Conservation (phyloP, 2,329 filamentous ascomycete species). For the Pochonia chlamydosporia region DNA sequence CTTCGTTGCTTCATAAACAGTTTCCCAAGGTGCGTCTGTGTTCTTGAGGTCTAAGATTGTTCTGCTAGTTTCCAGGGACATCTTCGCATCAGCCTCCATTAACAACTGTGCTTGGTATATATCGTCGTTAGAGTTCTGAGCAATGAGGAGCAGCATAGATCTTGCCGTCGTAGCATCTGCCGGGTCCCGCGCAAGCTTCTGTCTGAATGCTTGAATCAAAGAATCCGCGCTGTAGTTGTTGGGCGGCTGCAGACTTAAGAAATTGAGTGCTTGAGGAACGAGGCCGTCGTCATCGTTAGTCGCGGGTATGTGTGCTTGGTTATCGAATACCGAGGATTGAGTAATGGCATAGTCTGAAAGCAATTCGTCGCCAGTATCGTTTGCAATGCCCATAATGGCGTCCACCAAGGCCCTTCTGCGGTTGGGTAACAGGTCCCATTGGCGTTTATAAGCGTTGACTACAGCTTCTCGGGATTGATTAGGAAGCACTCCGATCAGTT, state of each 20-base stretch:
- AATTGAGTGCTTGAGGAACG: slow-evolving; percentile 26
- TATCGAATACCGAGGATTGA: slow-evolving; percentile 34
- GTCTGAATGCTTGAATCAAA: slow-evolving; percentile 29
- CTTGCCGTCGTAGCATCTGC: slow-evolving; percentile 23
- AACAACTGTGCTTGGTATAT: slow-evolving; percentile 26
- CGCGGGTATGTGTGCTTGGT: slow-evolving; percentile 22
- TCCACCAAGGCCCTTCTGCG: slow-evolving; percentile 25
- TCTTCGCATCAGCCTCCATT: slow-evolving; percentile 28
- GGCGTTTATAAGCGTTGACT: slow-evolving; percentile 33
- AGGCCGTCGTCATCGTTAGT: slow-evolving; percentile 24
- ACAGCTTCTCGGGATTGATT: slow-evolving; percentile 27
- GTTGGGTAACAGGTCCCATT: slow-evolving; percentile 30
- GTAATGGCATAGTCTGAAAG: slow-evolving; percentile 31
- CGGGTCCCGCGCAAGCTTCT: slow-evolving; percentile 26
- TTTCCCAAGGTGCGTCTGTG: slow-evolving; percentile 17
- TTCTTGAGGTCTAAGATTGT: slow-evolving; percentile 22
- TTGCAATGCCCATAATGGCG: slow-evolving; percentile 26
- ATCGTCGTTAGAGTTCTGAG: slow-evolving; percentile 26
- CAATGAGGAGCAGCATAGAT: slow-evolving; percentile 28
- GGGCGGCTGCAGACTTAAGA: slow-evolving; percentile 27
- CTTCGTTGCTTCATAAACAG: slow-evolving; percentile 19
- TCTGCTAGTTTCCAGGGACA: slow-evolving; percentile 28
- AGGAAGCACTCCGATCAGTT: slow-evolving; percentile 30
- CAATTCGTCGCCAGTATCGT: slow-evolving; percentile 26
- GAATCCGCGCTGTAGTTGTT: slow-evolving; percentile 28